Evolutionary conservation across 345 rosid species (phyloP).

Genomic region (Eutrema heterophyllum): DNA sequence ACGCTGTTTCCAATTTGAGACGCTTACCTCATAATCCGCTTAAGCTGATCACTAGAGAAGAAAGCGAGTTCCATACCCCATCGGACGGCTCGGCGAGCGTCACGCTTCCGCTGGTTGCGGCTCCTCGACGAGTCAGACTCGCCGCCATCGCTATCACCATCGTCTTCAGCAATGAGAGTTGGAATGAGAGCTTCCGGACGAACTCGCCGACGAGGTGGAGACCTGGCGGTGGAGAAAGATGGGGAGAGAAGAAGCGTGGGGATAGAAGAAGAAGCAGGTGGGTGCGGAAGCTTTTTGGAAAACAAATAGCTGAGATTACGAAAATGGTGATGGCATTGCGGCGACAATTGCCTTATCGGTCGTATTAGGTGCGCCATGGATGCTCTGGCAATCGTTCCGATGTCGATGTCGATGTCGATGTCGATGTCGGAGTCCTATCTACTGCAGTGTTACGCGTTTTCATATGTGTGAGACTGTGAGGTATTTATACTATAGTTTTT

Average conservation of each 20-base stretch:
- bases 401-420: neutral
- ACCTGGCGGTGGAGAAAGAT: conserved; percentile 12
- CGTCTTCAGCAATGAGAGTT: conserved; percentile 30
- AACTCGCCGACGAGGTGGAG: conserved; percentile 35
- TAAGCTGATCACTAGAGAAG: conserved; percentile 65
- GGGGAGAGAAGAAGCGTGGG: conserved; percentile 12
- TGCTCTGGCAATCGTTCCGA: neutral
- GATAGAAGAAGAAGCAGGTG: conserved; percentile 9
- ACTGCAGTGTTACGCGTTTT: neutral
- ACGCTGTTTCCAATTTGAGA: neutral
- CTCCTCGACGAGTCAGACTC: conserved; percentile 55
- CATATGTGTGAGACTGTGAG: neutral
- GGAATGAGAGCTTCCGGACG: conserved; percentile 31
- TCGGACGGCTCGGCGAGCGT: conserved; percentile 74
- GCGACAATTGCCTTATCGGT: conserved; percentile 22
- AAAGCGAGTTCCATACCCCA: conserved; percentile 86
- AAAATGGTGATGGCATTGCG: conserved; percentile 16
- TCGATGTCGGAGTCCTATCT: neutral
- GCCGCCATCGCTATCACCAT: conserved; percentile 30
- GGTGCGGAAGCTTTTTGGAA: neutral
- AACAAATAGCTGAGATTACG: conserved; percentile 1
- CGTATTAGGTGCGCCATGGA: conserved; percentile 27
- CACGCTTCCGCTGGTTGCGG: conserved; percentile 83
- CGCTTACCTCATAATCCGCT: conserved; percentile 52
- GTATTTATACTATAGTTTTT: neutral